A percentile compares a stretch with the other conserved stretches of the same genome.
Evolutionary conservation across 768 basidiomycete genomes (phyloP).

Genomic region (Lanmaoa rubissima): DNA sequence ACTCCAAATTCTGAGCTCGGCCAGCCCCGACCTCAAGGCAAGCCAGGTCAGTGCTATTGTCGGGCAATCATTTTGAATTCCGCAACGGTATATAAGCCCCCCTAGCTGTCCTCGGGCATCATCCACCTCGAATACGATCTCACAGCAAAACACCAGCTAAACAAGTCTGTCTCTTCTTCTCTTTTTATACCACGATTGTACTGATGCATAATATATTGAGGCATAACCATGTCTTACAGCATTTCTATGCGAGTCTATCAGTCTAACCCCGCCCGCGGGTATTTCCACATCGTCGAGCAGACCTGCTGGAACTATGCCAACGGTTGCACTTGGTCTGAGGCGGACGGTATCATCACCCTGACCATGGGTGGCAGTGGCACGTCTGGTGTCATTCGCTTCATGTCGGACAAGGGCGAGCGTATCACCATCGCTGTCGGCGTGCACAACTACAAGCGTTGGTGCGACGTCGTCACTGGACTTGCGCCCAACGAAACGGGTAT

Average conservation of each 20-base stretch:
- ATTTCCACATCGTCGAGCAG: slow-evolving; percentile 1
- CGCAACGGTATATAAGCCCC: slow-evolving; percentile 1
- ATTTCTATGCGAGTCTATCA: slow-evolving; percentile 4
- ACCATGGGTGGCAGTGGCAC: slow-evolving; percentile 40
- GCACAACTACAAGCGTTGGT: slow-evolving; percentile 41
- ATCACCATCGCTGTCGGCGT: slow-evolving; percentile 38
- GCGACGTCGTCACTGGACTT: slow-evolving; percentile 37
- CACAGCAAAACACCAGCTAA: neutral
- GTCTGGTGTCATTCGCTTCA: slow-evolving; percentile 37
- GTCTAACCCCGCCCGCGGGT: neutral
- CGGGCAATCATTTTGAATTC: neutral
- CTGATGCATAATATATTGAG: neutral
- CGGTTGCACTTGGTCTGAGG: slow-evolving; percentile 31
- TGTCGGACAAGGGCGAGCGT: slow-evolving; percentile 26
- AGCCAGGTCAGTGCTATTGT: neutral
- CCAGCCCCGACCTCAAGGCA: neutral
- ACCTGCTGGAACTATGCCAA: slow-evolving; percentile 8
- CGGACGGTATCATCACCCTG: slow-evolving; percentile 24
- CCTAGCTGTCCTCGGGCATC: neutral
- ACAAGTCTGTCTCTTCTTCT: slow-evolving; percentile 1
- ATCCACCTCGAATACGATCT: neutral
- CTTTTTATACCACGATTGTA: neutral
- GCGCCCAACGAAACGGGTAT: slow-evolving; percentile 20
- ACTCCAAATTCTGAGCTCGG: neutral
- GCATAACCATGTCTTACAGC: slow-evolving; percentile 9